These are phyloP conservation scores for Phaeotremella fagi DNA, from an alignment of 768 basidiomycete species.

Conservation along the genomic window DNA sequence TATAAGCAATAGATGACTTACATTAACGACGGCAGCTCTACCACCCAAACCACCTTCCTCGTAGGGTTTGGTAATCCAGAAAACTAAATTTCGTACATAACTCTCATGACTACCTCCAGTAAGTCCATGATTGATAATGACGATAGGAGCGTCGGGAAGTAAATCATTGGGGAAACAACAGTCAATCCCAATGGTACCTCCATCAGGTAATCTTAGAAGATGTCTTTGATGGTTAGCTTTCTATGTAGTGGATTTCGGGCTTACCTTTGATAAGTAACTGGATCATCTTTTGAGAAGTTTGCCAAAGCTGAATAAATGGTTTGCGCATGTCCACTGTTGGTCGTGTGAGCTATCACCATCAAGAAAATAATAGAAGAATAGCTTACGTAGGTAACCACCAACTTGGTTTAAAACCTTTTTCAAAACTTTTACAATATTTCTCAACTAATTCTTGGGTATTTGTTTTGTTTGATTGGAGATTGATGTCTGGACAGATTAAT, in stretches of 20 bases:
- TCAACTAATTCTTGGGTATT: conserved; percentile 1
- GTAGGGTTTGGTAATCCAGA: conserved; percentile 62
- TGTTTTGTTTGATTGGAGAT: not conserved
- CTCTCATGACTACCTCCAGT: conserved; percentile 67
- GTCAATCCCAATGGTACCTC: conserved; percentile 48
- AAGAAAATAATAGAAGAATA: too few relatives aligned
- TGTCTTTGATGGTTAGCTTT: conserved; percentile 25
- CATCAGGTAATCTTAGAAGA: conserved; percentile 47
- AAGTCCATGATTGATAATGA: conserved; percentile 53
- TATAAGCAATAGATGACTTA: conserved; percentile 69
- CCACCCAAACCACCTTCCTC: conserved; percentile 77
- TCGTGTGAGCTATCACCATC: too few relatives aligned
- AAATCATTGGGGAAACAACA: conserved; percentile 36
- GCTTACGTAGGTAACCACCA: conserved; percentile 46
- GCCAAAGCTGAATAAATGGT: conserved; percentile 44
- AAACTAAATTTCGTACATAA: conserved; percentile 74
- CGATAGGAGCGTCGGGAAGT: conserved; percentile 51
- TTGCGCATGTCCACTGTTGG: conserved; percentile 44
- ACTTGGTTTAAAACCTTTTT: conserved; percentile 20
- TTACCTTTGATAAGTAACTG: conserved; percentile 39
- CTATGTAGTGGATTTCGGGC: conserved; percentile 6
- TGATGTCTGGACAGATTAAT: conserved; percentile 2
- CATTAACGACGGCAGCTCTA: conserved; percentile 84
- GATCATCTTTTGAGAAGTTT: conserved; percentile 39
- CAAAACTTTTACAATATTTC: conserved; percentile 11